Percentiles rank a stretch among this genome's conserved stretches.
These are phyloP conservation scores for Urostyla sp. DNA, from an alignment of 73 alveolate species.

Conservation along the genomic window DNA sequence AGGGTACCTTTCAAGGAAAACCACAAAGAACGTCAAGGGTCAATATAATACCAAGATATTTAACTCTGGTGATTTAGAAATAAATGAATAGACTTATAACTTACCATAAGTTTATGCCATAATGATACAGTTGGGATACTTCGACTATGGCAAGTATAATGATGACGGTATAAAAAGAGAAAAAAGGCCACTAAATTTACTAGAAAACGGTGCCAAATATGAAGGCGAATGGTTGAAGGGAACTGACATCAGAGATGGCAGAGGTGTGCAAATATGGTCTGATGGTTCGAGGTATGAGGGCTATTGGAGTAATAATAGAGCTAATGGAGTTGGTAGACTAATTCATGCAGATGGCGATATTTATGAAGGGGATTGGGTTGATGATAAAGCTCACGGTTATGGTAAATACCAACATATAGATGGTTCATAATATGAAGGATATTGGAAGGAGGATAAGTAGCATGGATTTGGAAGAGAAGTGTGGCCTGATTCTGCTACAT, in stretches of 20 bases:
- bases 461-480: constrained; percentile 71
- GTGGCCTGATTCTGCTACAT: constrained; percentile 73
- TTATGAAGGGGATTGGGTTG: constrained; percentile 71
- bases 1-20: constrained; percentile 10
- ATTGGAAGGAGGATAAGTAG: constrained; percentile 72
- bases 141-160: neutral
- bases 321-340: constrained; percentile 75
- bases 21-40: neutral
- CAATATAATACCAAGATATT: neutral
- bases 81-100: constrained; percentile 20
- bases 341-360: constrained; percentile 73
- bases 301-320: constrained; percentile 69
- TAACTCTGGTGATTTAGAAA: constrained; percentile 7
- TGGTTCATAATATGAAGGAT: constrained; percentile 65
- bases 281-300: constrained; percentile 74
- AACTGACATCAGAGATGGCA: constrained; percentile 65
- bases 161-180: constrained; percentile 37
- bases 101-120: neutral
- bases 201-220: constrained; percentile 41
- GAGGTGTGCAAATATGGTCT: constrained; percentile 66
- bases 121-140: neutral
- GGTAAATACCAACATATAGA: constrained; percentile 66
- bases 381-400: constrained; percentile 69
- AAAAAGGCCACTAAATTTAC: neutral
- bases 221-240: constrained; percentile 46